A percentile compares a stretch with the other conserved stretches of the same genome.
phyloP scores from a whole-genome alignment of 2,329 filamentous ascomycete genomes.

The Trichophyton benhamiae region DNA sequence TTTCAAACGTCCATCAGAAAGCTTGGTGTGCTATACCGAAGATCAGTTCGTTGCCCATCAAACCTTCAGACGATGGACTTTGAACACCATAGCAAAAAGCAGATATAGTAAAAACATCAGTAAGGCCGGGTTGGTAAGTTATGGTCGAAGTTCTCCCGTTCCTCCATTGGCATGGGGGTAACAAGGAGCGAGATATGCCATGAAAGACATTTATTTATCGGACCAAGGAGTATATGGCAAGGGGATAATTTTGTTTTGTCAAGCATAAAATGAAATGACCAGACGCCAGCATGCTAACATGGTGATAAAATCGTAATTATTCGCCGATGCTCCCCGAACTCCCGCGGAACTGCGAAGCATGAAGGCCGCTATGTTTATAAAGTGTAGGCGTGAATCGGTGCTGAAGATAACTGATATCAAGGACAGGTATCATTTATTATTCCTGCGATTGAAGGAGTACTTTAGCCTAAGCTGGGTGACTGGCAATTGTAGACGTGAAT shows the following conservation, averaged over 20 bases:
- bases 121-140: background rate
- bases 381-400: background rate
- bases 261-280: background rate
- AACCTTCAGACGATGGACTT: background rate
- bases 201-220: background rate
- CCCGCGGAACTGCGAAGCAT: background rate
- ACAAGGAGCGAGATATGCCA: background rate
- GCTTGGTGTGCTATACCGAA: background rate
- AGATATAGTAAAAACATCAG: background rate
- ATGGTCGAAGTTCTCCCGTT: background rate
- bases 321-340: background rate
- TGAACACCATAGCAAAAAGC: background rate
- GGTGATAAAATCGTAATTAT: background rate
- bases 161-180: background rate
- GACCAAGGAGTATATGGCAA: background rate
- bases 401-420: background rate
- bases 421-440: background rate
- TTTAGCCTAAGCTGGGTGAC: background rate
- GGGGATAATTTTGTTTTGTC: background rate
- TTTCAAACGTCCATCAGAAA: background rate
- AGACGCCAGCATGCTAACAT: background rate
- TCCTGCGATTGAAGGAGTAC: background rate
- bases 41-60: background rate
- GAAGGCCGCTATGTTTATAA: background rate
- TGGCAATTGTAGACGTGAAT: constrained; percentile 11